A percentile compares a stretch with the other conserved stretches of the same genome.
These are phyloP conservation scores for Linderina pennispora DNA, from an alignment of 192 early-diverging fungal species.

Conservation along the genomic window DNA sequence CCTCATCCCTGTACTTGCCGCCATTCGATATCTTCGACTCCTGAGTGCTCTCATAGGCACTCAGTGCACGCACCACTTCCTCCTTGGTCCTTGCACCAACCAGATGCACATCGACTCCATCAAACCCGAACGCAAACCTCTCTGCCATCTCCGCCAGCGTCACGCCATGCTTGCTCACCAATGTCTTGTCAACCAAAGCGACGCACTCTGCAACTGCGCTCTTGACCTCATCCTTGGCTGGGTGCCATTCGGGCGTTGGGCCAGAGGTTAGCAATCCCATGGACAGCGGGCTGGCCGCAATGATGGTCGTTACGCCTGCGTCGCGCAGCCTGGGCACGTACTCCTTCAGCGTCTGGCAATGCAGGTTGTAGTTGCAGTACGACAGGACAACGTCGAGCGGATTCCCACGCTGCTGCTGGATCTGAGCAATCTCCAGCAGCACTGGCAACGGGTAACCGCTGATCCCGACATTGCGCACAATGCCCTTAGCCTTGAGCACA, in stretches of 20 bases:
- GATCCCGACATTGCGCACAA: constrained; percentile 61
- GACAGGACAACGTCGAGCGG: constrained; percentile 60
- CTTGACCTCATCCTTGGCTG: constrained; percentile 50
- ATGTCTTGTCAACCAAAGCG: constrained; percentile 23
- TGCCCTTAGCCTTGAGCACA: constrained; percentile 45
- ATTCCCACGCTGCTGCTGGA: constrained; percentile 47
- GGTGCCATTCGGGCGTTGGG: constrained; percentile 62
- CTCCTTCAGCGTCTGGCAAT: constrained; percentile 51
- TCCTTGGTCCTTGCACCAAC: constrained; percentile 25
- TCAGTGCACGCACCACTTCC: constrained; percentile 23
- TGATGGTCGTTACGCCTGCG: constrained; percentile 52
- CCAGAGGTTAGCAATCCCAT: constrained; percentile 60
- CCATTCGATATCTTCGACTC: background rate
- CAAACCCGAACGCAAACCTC: constrained; percentile 23
- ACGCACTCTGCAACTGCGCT: constrained; percentile 47
- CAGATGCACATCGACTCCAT: constrained; percentile 22
- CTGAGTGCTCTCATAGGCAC: constrained; percentile 10
- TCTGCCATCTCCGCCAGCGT: constrained; percentile 55
- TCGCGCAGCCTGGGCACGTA: constrained; percentile 49
- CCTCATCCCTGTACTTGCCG: constrained; percentile 10
- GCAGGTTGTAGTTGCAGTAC: constrained; percentile 66
- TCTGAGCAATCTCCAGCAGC: constrained; percentile 51
- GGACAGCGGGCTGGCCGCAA: constrained; percentile 63
- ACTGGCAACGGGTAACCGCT: constrained; percentile 64
- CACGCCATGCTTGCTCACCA: no score